Conservation (phyloP, 257 asterid genomes). For the Rhazya stricta region DNA sequence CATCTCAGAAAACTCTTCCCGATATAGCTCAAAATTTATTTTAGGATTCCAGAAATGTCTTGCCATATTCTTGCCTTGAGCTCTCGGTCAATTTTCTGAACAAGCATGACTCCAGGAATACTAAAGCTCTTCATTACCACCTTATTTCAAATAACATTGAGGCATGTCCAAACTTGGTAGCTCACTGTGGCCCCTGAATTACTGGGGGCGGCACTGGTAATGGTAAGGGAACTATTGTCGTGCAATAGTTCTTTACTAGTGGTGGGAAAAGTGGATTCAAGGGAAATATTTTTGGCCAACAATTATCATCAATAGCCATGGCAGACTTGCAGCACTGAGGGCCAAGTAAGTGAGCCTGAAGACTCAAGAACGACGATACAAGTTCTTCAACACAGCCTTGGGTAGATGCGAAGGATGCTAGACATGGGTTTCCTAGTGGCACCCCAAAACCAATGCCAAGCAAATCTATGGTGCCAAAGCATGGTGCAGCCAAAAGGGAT, state of each 20-base stretch:
- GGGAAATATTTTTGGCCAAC: slow-evolving; percentile 29
- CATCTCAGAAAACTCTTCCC: too few relatives aligned
- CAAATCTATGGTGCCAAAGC: neutral
- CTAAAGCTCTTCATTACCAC: too few relatives aligned
- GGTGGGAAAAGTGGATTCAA: slow-evolving; percentile 20
- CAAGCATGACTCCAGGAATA: neutral
- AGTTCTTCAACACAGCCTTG: slow-evolving; percentile 25
- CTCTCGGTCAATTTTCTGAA: too few relatives aligned
- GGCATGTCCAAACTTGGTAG: neutral
- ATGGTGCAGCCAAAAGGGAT: slow-evolving; percentile 7
- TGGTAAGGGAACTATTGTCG: neutral
- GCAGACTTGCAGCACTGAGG: slow-evolving; percentile 26
- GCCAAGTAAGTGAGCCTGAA: slow-evolving; percentile 13
- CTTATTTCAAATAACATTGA: neutral
- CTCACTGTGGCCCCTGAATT: neutral
- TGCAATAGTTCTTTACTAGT: slow-evolving; percentile 13
- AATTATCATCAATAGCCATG: slow-evolving; percentile 21
- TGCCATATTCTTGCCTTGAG: neutral
- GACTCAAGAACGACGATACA: slow-evolving; percentile 16
- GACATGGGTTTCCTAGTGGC: slow-evolving; percentile 19
- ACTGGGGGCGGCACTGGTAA: neutral
- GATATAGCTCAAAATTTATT: neutral
- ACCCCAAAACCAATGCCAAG: slow-evolving; percentile 5
- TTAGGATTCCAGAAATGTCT: neutral
- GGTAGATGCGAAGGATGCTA: slow-evolving; percentile 15